These are phyloP conservation scores for Glutinoglossum americanum DNA, from an alignment of 495 filamentous ascomycete genomes.

Conservation along the genomic window DNA sequence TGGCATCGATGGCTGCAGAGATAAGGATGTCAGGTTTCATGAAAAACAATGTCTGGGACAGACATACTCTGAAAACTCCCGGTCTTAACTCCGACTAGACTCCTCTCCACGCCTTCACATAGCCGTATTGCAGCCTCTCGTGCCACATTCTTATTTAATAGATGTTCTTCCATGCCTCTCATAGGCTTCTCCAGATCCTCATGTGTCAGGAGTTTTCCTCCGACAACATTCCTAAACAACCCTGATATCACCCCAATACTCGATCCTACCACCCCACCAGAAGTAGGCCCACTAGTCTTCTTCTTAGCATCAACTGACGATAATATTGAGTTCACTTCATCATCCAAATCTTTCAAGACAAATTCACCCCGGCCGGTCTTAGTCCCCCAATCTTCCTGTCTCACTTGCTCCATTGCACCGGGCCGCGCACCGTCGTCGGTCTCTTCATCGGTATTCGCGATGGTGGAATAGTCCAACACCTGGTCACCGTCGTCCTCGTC, in stretches of 20 bases:
- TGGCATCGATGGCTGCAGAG: constrained; percentile 43
- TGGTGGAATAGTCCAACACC: constrained; percentile 68
- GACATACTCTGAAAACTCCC: constrained; percentile 68
- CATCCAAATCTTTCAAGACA: constrained; percentile 77
- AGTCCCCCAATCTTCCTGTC: constrained; percentile 60
- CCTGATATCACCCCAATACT: constrained; percentile 60
- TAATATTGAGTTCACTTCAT: constrained; percentile 7
- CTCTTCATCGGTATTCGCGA: constrained; percentile 27
- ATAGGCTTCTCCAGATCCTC: constrained; percentile 76
- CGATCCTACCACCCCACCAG: constrained; percentile 49
- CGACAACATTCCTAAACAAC: constrained; percentile 83
- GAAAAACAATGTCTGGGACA: not conserved
- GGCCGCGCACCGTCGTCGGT: constrained; percentile 16
- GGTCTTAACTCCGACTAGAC: constrained; percentile 78
- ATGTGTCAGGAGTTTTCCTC: constrained; percentile 76
- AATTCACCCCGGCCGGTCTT: constrained; percentile 78
- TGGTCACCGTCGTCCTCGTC: constrained; percentile 60
- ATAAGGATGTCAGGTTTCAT: constrained; percentile 1
- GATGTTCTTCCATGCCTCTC: constrained; percentile 87
- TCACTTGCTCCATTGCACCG: constrained; percentile 45
- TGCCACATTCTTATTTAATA: constrained; percentile 89
- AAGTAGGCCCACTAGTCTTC: constrained; percentile 10
- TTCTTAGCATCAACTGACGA: constrained; percentile 17
- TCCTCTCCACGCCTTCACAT: constrained; percentile 75
- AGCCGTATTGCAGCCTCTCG: constrained; percentile 81